phyloP scores from a whole-genome alignment of 306 rosid species.

The Coriaria nepalensis region DNA sequence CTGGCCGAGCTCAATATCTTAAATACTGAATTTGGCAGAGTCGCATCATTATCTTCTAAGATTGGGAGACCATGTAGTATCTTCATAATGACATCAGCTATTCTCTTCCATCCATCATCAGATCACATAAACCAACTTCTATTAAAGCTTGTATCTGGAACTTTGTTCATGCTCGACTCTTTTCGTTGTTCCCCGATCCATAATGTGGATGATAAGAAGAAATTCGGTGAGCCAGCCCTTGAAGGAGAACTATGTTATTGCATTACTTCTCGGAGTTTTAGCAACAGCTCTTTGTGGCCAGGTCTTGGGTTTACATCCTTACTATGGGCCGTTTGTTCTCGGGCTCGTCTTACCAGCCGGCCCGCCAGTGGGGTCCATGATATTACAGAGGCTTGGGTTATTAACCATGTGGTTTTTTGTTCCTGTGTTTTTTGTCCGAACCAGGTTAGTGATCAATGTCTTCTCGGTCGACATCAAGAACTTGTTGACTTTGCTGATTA shows the following conservation, averaged over 20 bases:
- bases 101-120: not conserved
- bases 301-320: conserved; percentile 14
- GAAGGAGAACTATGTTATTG: conserved; percentile 5
- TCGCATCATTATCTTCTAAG: conserved; percentile 18
- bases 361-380: conserved; percentile 18
- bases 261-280: conserved; percentile 12
- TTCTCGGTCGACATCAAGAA: not conserved
- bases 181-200: conserved; percentile 6
- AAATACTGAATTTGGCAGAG: conserved; percentile 22
- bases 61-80: conserved; percentile 5
- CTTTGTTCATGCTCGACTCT: not conserved
- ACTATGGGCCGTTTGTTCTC: conserved; percentile 21
- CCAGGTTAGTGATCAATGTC: conserved; percentile 13
- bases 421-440: conserved; percentile 22
- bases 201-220: conserved; percentile 14
- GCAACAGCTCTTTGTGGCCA: conserved; percentile 14
- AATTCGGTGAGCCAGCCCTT: conserved; percentile 15
- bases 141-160: not conserved
- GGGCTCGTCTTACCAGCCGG: conserved; percentile 22
- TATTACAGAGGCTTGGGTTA: conserved; percentile 18
- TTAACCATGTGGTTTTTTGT: conserved; percentile 20
- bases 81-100: not conserved
- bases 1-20: conserved; percentile 22
- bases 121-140: not conserved
- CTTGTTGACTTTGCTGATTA: conserved; percentile 3